phyloP scores from a whole-genome alignment of 2,329 filamentous ascomycete species.

The Dactylellina parvicollis region DNA sequence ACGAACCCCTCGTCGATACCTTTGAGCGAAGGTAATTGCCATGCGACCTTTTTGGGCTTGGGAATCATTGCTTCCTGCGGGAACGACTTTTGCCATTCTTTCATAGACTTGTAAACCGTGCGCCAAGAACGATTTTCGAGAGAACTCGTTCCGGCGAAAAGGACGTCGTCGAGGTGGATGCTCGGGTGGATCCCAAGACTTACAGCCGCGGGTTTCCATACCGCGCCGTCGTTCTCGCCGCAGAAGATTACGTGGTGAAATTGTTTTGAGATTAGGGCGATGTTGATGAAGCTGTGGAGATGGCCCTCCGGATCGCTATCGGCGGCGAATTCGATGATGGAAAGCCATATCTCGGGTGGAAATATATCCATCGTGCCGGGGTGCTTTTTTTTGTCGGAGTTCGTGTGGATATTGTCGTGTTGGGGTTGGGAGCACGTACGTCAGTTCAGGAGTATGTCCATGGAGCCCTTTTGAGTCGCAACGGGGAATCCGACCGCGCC shows the following conservation, averaged over 20 bases:
- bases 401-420: background rate
- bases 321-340: slow-evolving; percentile 51
- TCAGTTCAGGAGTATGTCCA: slow-evolving; percentile 3
- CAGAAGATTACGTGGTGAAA: slow-evolving; percentile 58
- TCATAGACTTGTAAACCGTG: slow-evolving; percentile 57
- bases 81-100: slow-evolving; percentile 56
- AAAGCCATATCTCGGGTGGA: slow-evolving; percentile 50
- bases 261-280: slow-evolving; percentile 55
- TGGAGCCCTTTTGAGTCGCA: background rate
- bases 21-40: slow-evolving; percentile 54
- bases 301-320: slow-evolving; percentile 22
- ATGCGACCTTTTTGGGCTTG: slow-evolving; percentile 52
- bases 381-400: background rate
- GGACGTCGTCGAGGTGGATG: slow-evolving; percentile 56
- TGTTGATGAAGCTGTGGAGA: slow-evolving; percentile 53
- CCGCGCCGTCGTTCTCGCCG: slow-evolving; percentile 56
- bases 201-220: slow-evolving; percentile 56
- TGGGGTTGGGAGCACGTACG: slow-evolving; percentile 4
- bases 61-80: slow-evolving; percentile 53
- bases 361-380: slow-evolving; percentile 24
- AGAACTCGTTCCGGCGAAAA: slow-evolving; percentile 56
- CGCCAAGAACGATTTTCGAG: slow-evolving; percentile 56
- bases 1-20: slow-evolving; percentile 54
- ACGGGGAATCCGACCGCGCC: background rate
- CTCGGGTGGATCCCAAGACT: slow-evolving; percentile 56